Evolutionary conservation across 129 eudicot species (phyloP).

Genomic region (Flaveria brownii): DNA sequence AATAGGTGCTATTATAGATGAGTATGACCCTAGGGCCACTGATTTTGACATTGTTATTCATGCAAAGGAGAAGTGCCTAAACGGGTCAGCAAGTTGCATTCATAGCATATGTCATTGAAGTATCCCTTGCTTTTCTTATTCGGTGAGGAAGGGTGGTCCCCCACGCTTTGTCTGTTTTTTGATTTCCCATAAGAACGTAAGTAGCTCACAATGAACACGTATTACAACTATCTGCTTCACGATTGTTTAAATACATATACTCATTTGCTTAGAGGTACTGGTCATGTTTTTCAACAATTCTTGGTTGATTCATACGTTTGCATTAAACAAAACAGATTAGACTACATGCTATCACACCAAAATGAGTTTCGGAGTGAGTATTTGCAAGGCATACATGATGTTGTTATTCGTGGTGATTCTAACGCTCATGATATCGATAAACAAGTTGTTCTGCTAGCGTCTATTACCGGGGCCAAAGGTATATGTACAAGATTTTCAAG

Average conservation of each 20-base stretch:
- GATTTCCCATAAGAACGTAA: too few relatives aligned
- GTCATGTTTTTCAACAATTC: background rate
- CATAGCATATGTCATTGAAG: background rate
- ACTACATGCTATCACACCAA: background rate
- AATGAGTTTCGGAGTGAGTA: background rate
- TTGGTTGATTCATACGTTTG: background rate
- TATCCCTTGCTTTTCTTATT: background rate
- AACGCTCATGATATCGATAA: background rate
- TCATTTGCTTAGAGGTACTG: background rate
- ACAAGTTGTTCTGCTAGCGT: background rate
- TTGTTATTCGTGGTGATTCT: background rate
- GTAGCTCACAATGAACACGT: background rate
- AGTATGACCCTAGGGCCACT: background rate
- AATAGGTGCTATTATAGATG: background rate
- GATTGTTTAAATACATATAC: background rate
- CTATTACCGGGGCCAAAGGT: background rate
- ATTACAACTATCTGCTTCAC: background rate
- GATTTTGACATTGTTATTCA: background rate
- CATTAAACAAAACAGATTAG: background rate
- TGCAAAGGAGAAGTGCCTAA: background rate
- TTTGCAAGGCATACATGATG: background rate
- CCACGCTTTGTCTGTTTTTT: background rate
- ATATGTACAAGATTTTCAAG: background rate
- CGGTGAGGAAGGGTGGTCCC: background rate
- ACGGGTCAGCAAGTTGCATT: background rate